Conservation (phyloP, 257 asterid species). For the Penstemon eatonii region DNA sequence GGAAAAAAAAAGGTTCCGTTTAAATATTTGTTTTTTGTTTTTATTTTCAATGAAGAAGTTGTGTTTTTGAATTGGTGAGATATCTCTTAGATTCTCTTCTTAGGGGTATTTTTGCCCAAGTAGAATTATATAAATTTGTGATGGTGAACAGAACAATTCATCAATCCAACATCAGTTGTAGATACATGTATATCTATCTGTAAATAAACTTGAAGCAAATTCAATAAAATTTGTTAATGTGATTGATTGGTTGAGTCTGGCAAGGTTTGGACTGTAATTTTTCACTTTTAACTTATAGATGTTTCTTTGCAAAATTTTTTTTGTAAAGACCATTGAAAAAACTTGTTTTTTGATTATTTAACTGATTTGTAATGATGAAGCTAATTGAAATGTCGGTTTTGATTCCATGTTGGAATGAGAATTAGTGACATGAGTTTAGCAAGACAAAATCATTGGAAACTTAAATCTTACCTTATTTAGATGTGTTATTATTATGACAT, state of each 20-base stretch:
- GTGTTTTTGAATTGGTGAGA: too few species aligned
- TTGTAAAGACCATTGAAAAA: too few species aligned
- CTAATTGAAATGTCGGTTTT: too few species aligned
- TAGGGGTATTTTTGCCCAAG: background rate
- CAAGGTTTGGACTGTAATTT: background rate
- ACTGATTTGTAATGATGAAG: too few species aligned
- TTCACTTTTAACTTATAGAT: too few species aligned
- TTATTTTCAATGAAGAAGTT: constrained; percentile 12
- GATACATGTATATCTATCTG: too few species aligned
- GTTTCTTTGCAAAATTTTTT: too few species aligned
- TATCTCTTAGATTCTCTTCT: background rate
- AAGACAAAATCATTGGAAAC: background rate
- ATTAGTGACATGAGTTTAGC: background rate
- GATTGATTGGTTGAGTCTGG: background rate
- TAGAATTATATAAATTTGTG: background rate
- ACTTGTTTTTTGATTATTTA: too few species aligned
- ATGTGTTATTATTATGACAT: constrained; percentile 7
- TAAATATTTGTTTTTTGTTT: background rate
- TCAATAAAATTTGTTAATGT: too few species aligned
- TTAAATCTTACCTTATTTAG: constrained; percentile 1
- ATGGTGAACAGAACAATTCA: background rate
- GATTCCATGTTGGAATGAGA: too few species aligned
- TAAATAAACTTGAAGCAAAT: too few species aligned
- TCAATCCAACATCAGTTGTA: too few species aligned
- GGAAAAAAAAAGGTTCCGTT: background rate